A percentile compares a stretch with the other conserved stretches of the same genome.
Conservation (phyloP, 192 early-diverging fungal species). For the Backusella australiensis region DNA sequence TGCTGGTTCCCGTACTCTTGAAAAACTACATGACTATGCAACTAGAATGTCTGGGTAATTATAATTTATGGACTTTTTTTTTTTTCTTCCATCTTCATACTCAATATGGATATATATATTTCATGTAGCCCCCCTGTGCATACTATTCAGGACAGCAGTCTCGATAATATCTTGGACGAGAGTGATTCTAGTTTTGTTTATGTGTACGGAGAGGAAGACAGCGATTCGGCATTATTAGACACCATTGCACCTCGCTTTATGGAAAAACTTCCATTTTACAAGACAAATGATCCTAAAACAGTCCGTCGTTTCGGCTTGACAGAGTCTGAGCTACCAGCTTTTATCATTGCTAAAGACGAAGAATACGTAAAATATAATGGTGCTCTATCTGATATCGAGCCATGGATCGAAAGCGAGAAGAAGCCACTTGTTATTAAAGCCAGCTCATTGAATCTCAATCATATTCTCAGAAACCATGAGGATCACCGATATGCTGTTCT, state of each 20-base stretch:
- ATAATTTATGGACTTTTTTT: background rate
- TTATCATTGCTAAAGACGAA: conserved; percentile 65
- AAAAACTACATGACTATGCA: conserved; percentile 3
- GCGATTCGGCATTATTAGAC: conserved; percentile 16
- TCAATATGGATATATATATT: background rate
- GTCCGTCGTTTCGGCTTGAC: conserved; percentile 20
- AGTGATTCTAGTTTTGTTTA: conserved; percentile 54
- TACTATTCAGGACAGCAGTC: conserved; percentile 9
- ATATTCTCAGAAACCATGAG: background rate
- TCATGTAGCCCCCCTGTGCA: background rate
- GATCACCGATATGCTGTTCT: conserved; percentile 48
- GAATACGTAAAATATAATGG: background rate
- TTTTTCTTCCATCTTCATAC: background rate
- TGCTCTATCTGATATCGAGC: conserved; percentile 37
- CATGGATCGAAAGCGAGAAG: conserved; percentile 63
- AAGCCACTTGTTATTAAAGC: conserved; percentile 59
- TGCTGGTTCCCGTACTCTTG: background rate
- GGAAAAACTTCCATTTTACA: conserved; percentile 33
- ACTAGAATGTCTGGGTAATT: background rate
- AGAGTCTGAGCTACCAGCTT: conserved; percentile 38
- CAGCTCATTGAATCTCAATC: background rate
- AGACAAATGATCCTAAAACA: conserved; percentile 30
- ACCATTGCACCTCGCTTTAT: conserved; percentile 25
- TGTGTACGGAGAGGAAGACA: conserved; percentile 51
- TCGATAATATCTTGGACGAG: conserved; percentile 36